These are phyloP conservation scores for Cruciata laevipes DNA, from an alignment of 257 asterid species.

Conservation along the genomic window DNA sequence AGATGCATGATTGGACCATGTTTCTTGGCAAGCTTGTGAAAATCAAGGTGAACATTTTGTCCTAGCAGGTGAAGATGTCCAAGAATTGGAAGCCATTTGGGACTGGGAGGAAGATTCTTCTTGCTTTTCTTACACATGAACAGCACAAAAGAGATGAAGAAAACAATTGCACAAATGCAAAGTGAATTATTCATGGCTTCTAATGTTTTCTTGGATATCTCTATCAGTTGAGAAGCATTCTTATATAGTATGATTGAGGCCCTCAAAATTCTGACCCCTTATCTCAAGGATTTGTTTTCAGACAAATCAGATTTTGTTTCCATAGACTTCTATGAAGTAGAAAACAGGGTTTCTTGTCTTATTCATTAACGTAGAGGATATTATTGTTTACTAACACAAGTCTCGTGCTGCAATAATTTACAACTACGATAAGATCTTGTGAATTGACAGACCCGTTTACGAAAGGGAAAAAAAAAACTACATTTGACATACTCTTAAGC, in stretches of 20 bases:
- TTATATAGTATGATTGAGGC: no score
- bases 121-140: slow-evolving; percentile 11
- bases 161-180: neutral
- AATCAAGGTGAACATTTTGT: slow-evolving; percentile 41
- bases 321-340: no score
- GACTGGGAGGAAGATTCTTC: slow-evolving; percentile 41
- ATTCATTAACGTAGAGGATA: neutral
- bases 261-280: neutral
- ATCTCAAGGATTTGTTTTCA: no score
- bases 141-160: neutral
- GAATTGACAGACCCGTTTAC: neutral
- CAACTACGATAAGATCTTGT: no score
- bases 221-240: no score
- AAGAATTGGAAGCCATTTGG: slow-evolving; percentile 41
- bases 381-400: no score
- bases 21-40: slow-evolving; percentile 24
- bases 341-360: no score
- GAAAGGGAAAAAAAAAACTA: no score
- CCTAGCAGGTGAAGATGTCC: slow-evolving; percentile 53
- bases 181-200: neutral
- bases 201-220: neutral
- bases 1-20: slow-evolving; percentile 50
- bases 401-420: neutral
- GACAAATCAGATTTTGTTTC: no score
- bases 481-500: no score